phyloP scores from a whole-genome alignment of 2,329 filamentous ascomycete genomes.

The Zalaria obscura region DNA sequence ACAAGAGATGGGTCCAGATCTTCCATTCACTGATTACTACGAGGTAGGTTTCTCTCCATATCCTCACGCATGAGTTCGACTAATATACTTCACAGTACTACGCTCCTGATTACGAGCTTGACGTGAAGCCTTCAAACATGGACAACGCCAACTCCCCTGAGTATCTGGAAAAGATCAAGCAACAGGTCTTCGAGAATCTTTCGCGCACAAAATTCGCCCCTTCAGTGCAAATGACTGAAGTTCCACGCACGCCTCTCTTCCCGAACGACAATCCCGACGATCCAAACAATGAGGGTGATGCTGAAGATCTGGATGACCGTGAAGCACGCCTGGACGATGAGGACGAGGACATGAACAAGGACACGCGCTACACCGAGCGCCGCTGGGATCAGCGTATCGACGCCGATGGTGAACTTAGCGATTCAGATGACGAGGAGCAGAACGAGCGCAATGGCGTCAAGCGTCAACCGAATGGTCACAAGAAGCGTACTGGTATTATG shows the following conservation, averaged over 20 bases:
- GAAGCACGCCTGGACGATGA: conserved; percentile 53
- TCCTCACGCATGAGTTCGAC: conserved; percentile 3
- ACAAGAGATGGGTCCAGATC: conserved; percentile 62
- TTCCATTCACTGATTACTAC: conserved; percentile 96
- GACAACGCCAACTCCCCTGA: conserved; percentile 56
- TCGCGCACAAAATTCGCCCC: conserved; percentile 45
- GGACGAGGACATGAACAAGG: conserved; percentile 75
- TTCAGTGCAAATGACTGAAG: conserved; percentile 50
- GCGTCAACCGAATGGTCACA: conserved; percentile 24
- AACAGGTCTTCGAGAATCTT: conserved; percentile 52
- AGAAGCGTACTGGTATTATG: conserved; percentile 39
- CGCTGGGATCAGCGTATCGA: conserved; percentile 69
- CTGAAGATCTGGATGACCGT: conserved; percentile 46
- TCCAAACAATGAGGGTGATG: conserved; percentile 24
- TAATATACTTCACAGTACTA: conserved; percentile 40
- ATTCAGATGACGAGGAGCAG: conserved; percentile 82
- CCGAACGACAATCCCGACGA: conserved; percentile 7
- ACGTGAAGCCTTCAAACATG: conserved; percentile 58
- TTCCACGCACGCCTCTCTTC: conserved; percentile 39
- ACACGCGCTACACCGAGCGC: conserved; percentile 67
- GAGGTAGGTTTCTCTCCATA: conserved; percentile 31
- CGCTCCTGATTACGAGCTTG: conserved; percentile 54
- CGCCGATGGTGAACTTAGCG: conserved; percentile 62
- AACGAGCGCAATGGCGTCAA: conserved; percentile 58
- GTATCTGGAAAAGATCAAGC: conserved; percentile 54